Conservation (phyloP, 1,139 yeast genomes). For the Protomyces lactucae-debilis region DNA sequence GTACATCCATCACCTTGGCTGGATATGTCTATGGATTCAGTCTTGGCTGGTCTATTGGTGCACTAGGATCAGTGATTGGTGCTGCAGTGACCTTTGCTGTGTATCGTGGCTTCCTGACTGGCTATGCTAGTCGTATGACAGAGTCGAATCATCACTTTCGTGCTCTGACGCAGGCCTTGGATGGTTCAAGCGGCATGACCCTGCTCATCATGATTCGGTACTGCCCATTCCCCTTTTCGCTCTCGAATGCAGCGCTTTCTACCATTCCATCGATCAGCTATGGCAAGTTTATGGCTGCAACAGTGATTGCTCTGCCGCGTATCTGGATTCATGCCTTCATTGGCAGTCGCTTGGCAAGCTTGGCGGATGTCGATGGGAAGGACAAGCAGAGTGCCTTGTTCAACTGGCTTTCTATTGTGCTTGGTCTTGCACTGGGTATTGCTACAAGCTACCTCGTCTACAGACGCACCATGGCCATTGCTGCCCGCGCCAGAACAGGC, state of each 20-base stretch:
- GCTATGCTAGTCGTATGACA: slow-evolving; percentile 54
- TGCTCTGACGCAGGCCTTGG: slow-evolving; percentile 70
- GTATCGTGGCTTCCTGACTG: slow-evolving; percentile 57
- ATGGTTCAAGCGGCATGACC: slow-evolving; percentile 56
- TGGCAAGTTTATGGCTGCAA: slow-evolving; percentile 61
- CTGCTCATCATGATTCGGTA: slow-evolving; percentile 67
- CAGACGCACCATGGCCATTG: slow-evolving; percentile 47
- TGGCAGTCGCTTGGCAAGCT: slow-evolving; percentile 67
- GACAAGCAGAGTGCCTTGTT: slow-evolving; percentile 48
- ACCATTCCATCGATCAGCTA: slow-evolving; percentile 33
- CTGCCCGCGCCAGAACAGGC: slow-evolving; percentile 26
- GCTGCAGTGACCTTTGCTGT: slow-evolving; percentile 65
- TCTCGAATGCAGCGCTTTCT: slow-evolving; percentile 78
- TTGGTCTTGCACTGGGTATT: slow-evolving; percentile 56
- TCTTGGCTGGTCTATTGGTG: slow-evolving; percentile 71
- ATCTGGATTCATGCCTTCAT: slow-evolving; percentile 69
- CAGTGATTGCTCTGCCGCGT: slow-evolving; percentile 74
- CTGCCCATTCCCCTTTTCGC: slow-evolving; percentile 89
- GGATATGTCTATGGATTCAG: slow-evolving; percentile 85
- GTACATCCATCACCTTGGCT: slow-evolving; percentile 48
- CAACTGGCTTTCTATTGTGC: slow-evolving; percentile 57
- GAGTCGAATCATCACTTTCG: slow-evolving; percentile 57
- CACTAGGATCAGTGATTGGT: slow-evolving; percentile 66
- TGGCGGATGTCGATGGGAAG: slow-evolving; percentile 46
- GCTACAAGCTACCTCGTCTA: slow-evolving; percentile 69